Evolutionary conservation across 305 asterid genomes (phyloP).

Genomic region (Solanum chacoense): DNA sequence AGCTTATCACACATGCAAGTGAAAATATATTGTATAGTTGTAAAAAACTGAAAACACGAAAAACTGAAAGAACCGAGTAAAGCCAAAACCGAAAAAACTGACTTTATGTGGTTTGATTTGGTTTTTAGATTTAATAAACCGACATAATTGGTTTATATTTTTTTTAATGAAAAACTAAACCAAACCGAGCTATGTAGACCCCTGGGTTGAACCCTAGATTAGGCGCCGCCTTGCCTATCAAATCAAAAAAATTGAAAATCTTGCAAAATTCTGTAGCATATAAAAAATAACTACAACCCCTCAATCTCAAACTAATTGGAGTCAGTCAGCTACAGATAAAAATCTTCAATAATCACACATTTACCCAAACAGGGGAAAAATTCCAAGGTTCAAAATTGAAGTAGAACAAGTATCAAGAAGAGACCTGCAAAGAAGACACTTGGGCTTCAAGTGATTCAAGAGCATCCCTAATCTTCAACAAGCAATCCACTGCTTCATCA

Average conservation of each 20-base stretch:
- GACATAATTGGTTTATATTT: too few species aligned
- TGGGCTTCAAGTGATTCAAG: constrained; percentile 81
- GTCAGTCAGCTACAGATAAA: background rate
- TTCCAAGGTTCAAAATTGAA: background rate
- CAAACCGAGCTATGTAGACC: too few species aligned
- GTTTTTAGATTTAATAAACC: too few species aligned
- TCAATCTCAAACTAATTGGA: background rate
- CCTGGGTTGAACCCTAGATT: background rate
- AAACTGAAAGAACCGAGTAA: too few species aligned
- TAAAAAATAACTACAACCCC: background rate
- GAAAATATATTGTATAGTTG: too few species aligned
- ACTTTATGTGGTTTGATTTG: too few species aligned
- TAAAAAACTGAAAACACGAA: too few species aligned
- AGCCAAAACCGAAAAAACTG: too few species aligned
- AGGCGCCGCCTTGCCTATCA: background rate
- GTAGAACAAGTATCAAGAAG: background rate
- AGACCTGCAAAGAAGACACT: constrained; percentile 82
- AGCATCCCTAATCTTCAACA: constrained; percentile 64
- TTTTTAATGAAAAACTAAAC: too few species aligned
- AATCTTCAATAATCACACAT: background rate
- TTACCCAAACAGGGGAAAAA: background rate
- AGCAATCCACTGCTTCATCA: constrained; percentile 48
- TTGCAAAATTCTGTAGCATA: background rate
- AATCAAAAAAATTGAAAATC: background rate
- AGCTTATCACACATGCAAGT: too few species aligned